Evolutionary conservation across 202 grass and related monocot species (phyloP), one percentile per base, ranked within the genome.

Genomic region (Cymbopogon flexuosus): DNA sequence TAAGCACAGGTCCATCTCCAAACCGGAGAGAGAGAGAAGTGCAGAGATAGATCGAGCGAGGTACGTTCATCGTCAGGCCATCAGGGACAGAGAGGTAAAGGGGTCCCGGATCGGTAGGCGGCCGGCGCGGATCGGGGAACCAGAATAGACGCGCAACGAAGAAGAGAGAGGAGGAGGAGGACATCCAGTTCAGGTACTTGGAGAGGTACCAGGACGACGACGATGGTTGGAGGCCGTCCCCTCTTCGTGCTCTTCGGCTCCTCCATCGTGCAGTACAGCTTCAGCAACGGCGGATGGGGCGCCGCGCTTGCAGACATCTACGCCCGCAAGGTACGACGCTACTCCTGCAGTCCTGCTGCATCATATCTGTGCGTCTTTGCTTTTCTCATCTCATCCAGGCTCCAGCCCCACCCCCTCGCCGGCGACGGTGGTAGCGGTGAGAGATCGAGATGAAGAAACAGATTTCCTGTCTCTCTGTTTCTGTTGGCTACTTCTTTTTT

Each of bases 241-340:
- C 11, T 89, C 7, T 87, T 97, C 58, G 89, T 93, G 42, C 81
- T 97, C 5, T 97, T 97, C 70, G 94, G 91, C 29, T 97, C 94
- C 63, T 93, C 94, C 24, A 97, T 97, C 82, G 91, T 97, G 60
- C 91, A 97, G 65, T 97, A 59, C 80, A 92, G 94, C 77, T 97
- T 93, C 89, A 93, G 91, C 85, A 97, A 93, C 60, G 87, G 85
- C 62, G 94, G 94, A 79, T 97, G 94, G 94, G 91, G 94, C 7
- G 88, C 89, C 29, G 84, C 85, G 23, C 89, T 97, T 81, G 81
- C 89, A 77, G 94, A 94, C 62, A 80, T 97, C 56, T 94, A 94
- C 71, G 91, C 91, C 23, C 94, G 91, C 51, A 97, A 97, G 91
- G 94, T 97, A 31, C 46, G 23, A 7, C 51, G 14, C n/a, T 8